Percentiles rank a stretch among this genome's conserved stretches.
Conservation (phyloP, 1,284 basidiomycete species). For the Cutaneotrichosporon curvatum region DNA sequence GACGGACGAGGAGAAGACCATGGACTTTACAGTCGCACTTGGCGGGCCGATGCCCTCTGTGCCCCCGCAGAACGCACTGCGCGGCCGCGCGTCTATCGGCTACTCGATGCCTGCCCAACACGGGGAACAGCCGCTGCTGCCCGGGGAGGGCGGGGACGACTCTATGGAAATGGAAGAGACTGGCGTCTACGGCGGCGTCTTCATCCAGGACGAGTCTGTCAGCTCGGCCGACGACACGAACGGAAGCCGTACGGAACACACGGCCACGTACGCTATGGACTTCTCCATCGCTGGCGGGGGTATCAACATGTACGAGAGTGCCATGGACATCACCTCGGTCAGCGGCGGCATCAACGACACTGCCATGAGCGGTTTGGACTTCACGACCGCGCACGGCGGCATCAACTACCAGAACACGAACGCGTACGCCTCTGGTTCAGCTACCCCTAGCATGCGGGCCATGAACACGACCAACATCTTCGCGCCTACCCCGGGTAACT, state of each 20-base stretch:
- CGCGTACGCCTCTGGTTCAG: background rate
- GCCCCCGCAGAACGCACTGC: constrained; percentile 35
- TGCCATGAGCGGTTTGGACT: constrained; percentile 4
- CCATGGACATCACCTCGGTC: constrained; percentile 22
- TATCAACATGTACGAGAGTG: constrained; percentile 12
- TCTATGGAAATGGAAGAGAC: constrained; percentile 43
- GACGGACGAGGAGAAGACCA: constrained; percentile 43
- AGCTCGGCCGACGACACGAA: constrained; percentile 12
- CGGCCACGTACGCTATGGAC: constrained; percentile 26
- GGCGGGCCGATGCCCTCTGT: constrained; percentile 41
- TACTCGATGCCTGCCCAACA: constrained; percentile 32
- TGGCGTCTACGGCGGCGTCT: constrained; percentile 37
- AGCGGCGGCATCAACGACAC: constrained; percentile 2
- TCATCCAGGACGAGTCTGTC: constrained; percentile 29
- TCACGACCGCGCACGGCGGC: constrained; percentile 8
- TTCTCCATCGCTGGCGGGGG: constrained; percentile 41
- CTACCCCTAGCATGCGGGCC: background rate
- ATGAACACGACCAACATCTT: constrained; percentile 12
- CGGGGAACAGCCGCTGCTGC: constrained; percentile 14
- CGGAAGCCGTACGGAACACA: constrained; percentile 1
- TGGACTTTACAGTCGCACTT: constrained; percentile 47
- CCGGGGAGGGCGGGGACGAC: constrained; percentile 32
- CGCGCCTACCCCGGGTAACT: background rate
- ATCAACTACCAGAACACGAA: constrained; percentile 6
- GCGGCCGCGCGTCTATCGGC: constrained; percentile 36